Conservation (phyloP, 768 basidiomycete genomes). For the Pleurotus pulmonarius region DNA sequence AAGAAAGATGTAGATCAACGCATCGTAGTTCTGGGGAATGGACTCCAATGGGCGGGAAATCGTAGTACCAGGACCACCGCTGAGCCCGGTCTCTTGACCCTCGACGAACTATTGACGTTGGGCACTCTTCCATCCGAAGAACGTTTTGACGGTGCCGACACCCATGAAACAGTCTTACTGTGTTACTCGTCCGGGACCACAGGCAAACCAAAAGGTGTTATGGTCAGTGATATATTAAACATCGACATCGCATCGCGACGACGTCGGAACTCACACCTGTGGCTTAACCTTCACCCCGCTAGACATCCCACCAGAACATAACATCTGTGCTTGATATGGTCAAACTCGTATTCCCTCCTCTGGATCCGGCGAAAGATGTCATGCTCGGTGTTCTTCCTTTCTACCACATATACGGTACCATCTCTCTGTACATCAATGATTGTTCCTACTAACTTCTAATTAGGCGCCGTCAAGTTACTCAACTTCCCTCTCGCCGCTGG, state of each 20-base stretch:
- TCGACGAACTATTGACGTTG: constrained; percentile 48
- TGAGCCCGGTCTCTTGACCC: constrained; percentile 26
- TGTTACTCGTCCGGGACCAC: constrained; percentile 45
- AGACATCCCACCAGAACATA: constrained; percentile 71
- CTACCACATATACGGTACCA: constrained; percentile 40
- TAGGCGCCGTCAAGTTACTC: constrained; percentile 61
- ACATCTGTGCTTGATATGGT: constrained; percentile 55
- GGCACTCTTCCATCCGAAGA: constrained; percentile 52
- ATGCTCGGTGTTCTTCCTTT: constrained; percentile 65
- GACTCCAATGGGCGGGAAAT: constrained; percentile 40
- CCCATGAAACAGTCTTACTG: constrained; percentile 59
- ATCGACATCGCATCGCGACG: too few species aligned
- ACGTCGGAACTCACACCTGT: background rate
- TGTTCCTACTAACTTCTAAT: background rate
- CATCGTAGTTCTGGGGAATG: constrained; percentile 54
- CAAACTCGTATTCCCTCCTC: constrained; percentile 35
- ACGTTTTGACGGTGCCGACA: constrained; percentile 44
- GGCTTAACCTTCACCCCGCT: background rate
- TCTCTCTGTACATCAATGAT: background rate
- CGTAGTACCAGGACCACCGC: constrained; percentile 13
- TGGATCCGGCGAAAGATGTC: constrained; percentile 39
- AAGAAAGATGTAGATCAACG: constrained; percentile 45
- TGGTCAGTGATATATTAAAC: constrained; percentile 24
- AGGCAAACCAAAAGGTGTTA: constrained; percentile 71
- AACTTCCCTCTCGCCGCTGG: constrained; percentile 52